Conservation (phyloP, 75 land plant genomes). For the Picea glauca region DNA sequence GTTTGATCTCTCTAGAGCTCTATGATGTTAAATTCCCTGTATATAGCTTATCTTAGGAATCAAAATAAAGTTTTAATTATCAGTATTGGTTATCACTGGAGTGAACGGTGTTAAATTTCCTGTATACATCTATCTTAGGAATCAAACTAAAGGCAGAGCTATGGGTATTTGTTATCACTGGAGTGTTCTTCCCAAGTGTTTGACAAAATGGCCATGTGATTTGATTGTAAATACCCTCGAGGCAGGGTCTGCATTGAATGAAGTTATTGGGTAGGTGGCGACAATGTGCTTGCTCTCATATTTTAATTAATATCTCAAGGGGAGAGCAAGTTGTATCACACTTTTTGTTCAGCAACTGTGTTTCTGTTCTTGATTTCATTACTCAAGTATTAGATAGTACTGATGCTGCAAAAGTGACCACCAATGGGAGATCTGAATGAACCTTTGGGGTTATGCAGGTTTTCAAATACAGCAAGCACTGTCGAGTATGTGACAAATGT, state of each 20-base stretch:
- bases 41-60: background rate
- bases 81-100: background rate
- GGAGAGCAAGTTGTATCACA: background rate
- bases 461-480: constrained; percentile 88
- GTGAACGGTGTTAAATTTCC: no score
- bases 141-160: no score
- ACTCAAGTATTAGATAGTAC: background rate
- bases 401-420: background rate
- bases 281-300: background rate
- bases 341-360: background rate
- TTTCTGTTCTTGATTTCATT: constrained; percentile 2
- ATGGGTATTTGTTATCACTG: background rate
- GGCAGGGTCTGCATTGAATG: no score
- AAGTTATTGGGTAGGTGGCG: background rate
- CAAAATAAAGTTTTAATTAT: background rate
- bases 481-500: constrained; percentile 98
- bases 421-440: constrained; percentile 1
- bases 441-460: constrained; percentile 48
- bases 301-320: background rate
- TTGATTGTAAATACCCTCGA: background rate
- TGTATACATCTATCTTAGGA: no score
- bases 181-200: background rate
- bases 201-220: background rate
- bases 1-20: background rate
- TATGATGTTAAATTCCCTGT: background rate